phyloP scores from a whole-genome alignment of 805 yeast species.

The Clavispora carvajalis region DNA sequence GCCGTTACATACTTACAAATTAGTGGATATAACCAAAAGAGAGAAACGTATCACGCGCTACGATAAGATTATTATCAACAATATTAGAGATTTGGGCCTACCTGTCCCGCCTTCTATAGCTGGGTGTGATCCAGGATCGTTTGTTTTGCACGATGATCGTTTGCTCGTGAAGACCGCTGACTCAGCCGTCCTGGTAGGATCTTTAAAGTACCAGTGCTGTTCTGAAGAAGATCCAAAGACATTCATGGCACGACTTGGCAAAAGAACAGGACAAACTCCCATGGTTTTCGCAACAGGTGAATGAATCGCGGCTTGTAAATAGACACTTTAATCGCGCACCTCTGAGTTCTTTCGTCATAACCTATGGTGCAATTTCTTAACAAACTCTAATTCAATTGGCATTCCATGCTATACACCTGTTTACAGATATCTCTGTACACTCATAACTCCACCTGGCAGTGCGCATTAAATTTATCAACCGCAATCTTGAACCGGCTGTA shows the following conservation, averaged over 20 bases:
- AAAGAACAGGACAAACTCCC: constrained; percentile 39
- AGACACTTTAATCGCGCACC: no score
- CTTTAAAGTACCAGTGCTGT: constrained; percentile 53
- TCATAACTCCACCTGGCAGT: constrained; percentile 45
- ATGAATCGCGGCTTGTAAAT: background rate
- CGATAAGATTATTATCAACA: constrained; percentile 43
- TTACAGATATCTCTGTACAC: no score
- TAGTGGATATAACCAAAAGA: constrained; percentile 31
- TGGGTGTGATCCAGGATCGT: constrained; percentile 14
- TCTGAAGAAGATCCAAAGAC: constrained; percentile 39
- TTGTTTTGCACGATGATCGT: constrained; percentile 11
- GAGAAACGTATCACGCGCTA: constrained; percentile 21
- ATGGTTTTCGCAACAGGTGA: constrained; percentile 4
- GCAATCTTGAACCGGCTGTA: constrained; percentile 75
- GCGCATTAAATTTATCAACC: constrained; percentile 72
- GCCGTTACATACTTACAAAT: constrained; percentile 42
- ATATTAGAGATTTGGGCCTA: constrained; percentile 17
- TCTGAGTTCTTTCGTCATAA: no score
- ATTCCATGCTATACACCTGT: no score
- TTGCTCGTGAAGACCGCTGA: constrained; percentile 41
- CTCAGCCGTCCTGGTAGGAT: constrained; percentile 32
- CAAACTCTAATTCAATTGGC: no score
- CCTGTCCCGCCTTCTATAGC: constrained; percentile 1
- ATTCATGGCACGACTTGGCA: constrained; percentile 41
- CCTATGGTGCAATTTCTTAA: no score